Conservation (phyloP, 225 moss, liverwort and hornwort species). For the Asterella californica region DNA sequence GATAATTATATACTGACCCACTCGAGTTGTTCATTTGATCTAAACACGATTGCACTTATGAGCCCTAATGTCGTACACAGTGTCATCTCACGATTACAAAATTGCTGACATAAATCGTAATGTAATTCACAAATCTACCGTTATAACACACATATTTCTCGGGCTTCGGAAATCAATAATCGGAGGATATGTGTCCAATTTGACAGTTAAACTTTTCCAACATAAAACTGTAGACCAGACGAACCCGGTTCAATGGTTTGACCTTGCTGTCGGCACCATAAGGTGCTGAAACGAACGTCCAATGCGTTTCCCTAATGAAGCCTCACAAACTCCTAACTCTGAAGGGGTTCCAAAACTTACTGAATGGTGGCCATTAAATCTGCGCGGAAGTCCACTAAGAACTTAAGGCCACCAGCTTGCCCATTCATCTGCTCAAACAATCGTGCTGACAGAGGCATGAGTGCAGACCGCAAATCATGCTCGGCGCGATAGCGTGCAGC, state of each 20-base stretch:
- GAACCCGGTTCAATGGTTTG: neutral
- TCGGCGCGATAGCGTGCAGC: slow-evolving; percentile 75
- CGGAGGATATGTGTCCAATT: neutral
- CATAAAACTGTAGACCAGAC: neutral
- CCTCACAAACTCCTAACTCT: neutral
- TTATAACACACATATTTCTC: no score
- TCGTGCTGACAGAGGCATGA: slow-evolving; percentile 76
- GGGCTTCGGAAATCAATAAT: no score
- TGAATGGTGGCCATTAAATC: slow-evolving; percentile 63
- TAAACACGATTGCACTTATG: no score
- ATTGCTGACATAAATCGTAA: no score
- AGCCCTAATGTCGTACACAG: no score
- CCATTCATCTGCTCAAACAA: slow-evolving; percentile 97
- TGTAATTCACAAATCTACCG: no score
- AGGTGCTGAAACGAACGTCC: neutral
- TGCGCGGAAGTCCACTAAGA: slow-evolving; percentile 91
- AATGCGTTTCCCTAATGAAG: neutral
- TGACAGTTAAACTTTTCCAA: neutral
- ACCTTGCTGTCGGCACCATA: neutral
- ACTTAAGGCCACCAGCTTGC: slow-evolving; percentile 89
- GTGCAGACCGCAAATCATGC: slow-evolving; percentile 77
- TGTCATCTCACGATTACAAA: no score
- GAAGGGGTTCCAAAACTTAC: slow-evolving; percentile 36
- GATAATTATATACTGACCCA: neutral
- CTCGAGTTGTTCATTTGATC: no score